Evolutionary conservation across 106 monocot species (phyloP).

Genomic region (Agapanthus africanus): DNA sequence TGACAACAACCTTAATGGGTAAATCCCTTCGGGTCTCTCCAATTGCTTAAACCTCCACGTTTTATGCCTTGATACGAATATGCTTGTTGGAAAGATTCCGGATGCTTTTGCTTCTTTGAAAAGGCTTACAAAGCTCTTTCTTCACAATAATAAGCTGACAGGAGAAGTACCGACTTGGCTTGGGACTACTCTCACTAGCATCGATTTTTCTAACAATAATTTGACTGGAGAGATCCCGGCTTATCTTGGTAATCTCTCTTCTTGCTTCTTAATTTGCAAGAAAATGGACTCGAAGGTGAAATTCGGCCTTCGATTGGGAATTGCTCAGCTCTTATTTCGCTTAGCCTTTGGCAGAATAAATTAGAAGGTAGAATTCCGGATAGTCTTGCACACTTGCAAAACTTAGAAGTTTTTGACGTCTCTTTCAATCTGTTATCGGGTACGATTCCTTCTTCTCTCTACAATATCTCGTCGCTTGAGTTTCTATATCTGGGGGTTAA

Average conservation of each 20-base stretch:
- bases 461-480: constrained; percentile 14
- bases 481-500: not conserved
- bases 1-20: constrained; percentile 16
- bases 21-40: constrained; percentile 21
- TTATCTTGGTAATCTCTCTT: constrained; percentile 24
- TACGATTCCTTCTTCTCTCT: constrained; percentile 21
- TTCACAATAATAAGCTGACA: constrained; percentile 10
- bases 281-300: constrained; percentile 17
- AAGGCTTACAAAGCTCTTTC: not conserved
- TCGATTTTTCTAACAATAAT: constrained; percentile 22
- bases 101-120: constrained; percentile 1
- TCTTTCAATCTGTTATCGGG: constrained; percentile 30
- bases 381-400: constrained; percentile 10
- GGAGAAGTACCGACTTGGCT: constrained; percentile 19
- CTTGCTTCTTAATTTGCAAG: not conserved
- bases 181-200: not conserved
- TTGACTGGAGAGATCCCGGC: constrained; percentile 27
- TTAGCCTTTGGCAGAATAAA: not conserved
- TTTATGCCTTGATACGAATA: not conserved
- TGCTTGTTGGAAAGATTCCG: constrained; percentile 9
- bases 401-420: not conserved
- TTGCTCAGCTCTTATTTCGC: not conserved
- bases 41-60: constrained; percentile 1
- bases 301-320: constrained; percentile 21
- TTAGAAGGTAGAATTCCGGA: constrained; percentile 8